Evolutionary conservation across 495 filamentous ascomycete genomes (phyloP).

Genomic region (Cercophora newfieldiana): DNA sequence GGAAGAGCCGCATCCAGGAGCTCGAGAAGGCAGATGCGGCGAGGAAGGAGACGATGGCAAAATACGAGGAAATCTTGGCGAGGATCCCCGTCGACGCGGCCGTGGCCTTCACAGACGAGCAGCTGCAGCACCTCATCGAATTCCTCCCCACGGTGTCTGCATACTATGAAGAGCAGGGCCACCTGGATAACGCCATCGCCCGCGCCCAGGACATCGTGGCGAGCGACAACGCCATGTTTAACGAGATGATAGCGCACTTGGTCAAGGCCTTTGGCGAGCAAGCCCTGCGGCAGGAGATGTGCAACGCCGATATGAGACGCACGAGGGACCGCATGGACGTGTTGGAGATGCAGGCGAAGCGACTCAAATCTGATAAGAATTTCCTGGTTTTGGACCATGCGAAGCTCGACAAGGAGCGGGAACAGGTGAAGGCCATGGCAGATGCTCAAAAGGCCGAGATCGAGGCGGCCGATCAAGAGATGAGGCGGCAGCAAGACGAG

Average conservation of each 20-base stretch:
- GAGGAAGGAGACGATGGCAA: not conserved
- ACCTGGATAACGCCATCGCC: not conserved
- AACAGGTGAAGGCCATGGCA: not conserved
- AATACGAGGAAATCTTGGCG: not conserved
- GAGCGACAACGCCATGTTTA: not conserved
- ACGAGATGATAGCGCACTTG: not conserved
- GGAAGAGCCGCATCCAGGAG: not conserved
- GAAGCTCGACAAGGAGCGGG: not conserved
- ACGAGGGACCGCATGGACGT: not conserved
- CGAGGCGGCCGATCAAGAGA: not conserved
- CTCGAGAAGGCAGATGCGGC: not conserved
- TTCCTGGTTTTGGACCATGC: not conserved
- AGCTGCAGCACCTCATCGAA: not conserved
- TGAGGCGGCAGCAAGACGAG: not conserved
- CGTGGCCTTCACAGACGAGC: not conserved
- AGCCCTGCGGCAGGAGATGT: not conserved
- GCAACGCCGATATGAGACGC: not conserved
- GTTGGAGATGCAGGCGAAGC: not conserved
- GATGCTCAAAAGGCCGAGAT: not conserved
- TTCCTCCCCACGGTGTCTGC: not conserved
- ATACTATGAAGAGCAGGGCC: not conserved
- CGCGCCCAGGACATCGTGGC: not conserved
- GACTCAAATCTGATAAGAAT: not conserved
- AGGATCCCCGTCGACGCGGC: not conserved
- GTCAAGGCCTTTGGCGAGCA: not conserved